Evolutionary conservation across 73 alveolate species (phyloP).

Genomic region (Symbiodinium pilosum): DNA sequence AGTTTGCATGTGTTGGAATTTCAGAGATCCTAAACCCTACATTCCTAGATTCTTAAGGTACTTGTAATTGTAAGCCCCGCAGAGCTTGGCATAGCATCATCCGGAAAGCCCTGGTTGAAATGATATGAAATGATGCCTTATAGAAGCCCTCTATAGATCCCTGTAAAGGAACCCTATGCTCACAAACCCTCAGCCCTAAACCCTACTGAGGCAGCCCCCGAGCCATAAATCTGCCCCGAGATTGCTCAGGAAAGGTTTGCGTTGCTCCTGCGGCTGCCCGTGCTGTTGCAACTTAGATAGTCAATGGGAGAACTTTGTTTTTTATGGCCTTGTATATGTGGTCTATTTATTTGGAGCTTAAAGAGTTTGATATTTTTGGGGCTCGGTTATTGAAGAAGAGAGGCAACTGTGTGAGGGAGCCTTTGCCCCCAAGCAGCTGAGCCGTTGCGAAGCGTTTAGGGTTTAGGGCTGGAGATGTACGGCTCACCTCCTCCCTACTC

Average conservation of each 20-base stretch:
- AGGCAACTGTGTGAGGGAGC: constrained; percentile 2
- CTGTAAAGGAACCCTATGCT: background rate
- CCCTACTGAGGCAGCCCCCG: background rate
- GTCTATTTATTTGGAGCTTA: no score
- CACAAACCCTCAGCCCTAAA: background rate
- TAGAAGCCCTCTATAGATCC: background rate
- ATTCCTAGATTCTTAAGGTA: background rate
- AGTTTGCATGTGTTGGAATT: background rate
- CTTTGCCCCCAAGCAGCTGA: background rate
- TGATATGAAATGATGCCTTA: no score
- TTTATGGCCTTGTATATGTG: background rate
- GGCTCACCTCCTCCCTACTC: background rate
- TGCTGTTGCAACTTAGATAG: background rate
- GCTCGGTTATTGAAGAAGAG: background rate
- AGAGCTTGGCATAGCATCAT: background rate
- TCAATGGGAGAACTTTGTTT: background rate
- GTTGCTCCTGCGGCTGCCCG: background rate
- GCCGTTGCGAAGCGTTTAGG: background rate
- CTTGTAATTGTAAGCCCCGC: background rate
- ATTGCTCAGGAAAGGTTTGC: background rate
- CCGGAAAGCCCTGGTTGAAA: background rate
- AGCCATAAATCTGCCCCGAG: background rate
- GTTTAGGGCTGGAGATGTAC: background rate
- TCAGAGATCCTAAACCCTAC: background rate
- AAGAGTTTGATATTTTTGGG: no score